phyloP scores from a whole-genome alignment of 495 filamentous ascomycete species.

The Acidomyces sp. region DNA sequence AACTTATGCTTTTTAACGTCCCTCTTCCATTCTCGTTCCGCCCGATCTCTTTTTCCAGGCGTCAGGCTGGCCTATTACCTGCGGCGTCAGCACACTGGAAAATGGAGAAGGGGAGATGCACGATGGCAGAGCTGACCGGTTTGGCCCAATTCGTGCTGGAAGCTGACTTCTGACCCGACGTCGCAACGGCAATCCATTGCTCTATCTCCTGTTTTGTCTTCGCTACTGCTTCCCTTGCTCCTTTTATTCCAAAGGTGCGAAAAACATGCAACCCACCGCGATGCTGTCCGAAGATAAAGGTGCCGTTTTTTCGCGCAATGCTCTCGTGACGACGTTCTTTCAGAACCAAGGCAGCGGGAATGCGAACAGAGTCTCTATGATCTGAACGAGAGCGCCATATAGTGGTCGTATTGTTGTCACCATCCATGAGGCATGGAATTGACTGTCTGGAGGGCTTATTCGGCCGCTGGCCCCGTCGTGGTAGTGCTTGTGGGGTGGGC shows the following conservation, averaged over 20 bases:
- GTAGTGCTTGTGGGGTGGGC: neutral
- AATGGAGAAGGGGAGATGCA: too few relatives aligned
- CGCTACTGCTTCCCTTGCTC: constrained; percentile 5
- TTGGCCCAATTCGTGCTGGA: constrained; percentile 8
- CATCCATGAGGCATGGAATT: neutral
- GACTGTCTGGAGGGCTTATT: neutral
- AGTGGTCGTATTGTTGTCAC: constrained; percentile 13
- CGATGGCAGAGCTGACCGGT: too few relatives aligned
- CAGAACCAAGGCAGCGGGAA: constrained; percentile 10
- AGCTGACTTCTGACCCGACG: neutral
- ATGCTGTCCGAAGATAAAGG: constrained; percentile 11
- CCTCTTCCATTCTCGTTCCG: constrained; percentile 7
- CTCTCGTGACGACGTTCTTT: constrained; percentile 3
- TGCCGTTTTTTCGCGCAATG: constrained; percentile 7
- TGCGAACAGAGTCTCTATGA: constrained; percentile 2
- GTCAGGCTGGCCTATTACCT: too few relatives aligned
- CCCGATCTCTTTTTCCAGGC: constrained; percentile 5
- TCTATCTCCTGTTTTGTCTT: constrained; percentile 6
- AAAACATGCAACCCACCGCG: neutral
- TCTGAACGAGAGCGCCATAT: constrained; percentile 11
- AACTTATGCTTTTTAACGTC: constrained; percentile 13
- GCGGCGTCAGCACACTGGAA: too few relatives aligned
- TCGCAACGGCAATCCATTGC: constrained; percentile 2
- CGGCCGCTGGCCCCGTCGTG: neutral
- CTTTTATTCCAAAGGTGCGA: constrained; percentile 13